Evolutionary conservation across 352 stramenopile genomes (phyloP), one percentile per base, ranked within the genome.

Genomic region (Phytophthora fragariae): DNA sequence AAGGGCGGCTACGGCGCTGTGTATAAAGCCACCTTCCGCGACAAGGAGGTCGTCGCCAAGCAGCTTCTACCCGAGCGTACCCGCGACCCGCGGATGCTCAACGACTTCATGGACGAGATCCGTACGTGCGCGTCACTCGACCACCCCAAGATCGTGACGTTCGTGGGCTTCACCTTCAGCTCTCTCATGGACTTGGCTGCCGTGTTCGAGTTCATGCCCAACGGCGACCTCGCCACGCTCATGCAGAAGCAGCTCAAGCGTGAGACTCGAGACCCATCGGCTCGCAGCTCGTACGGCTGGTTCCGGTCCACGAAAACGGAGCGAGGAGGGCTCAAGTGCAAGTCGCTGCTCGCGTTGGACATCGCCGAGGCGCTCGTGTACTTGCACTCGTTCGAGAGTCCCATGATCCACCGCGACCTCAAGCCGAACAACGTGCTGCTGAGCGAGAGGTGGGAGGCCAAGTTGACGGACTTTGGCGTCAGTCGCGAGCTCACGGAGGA

Each of bases 391-490:
- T 83, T 62, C 72, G 79, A 60, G 62, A 80, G 68, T 10, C 77
- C 76, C 1, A 80, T 89, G 52, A 86, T 91, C 37, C 83, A 91
- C 59, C 79, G 83, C 21, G 83, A 91, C 55, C 57, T 91, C 11
- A 91, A 91, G 33, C 62, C 81, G 0, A 75, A 80, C 14, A 91
- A 91, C 19, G 77, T 91, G 14, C 62, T 91, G 8, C 55, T 91
- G 7, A 84, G 71, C 29, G 72, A 86, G 39, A 63, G 58, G 15
- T 81, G 79, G 59, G 64, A 82, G 29, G 76, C 80, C 4, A 86
- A 91, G 44, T 62, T 91, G 1, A 89, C 83, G n/a, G 83, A 91
- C 58, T 91, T 91, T 49, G 83, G 83, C 24, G 78, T 88, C 3
- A 88, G 79, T 71, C 75, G 81, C 6, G 74, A 81, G 3, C 50